These are phyloP conservation scores for Combretum micranthum DNA, from an alignment of 345 rosid genomes.

Conservation along the genomic window DNA sequence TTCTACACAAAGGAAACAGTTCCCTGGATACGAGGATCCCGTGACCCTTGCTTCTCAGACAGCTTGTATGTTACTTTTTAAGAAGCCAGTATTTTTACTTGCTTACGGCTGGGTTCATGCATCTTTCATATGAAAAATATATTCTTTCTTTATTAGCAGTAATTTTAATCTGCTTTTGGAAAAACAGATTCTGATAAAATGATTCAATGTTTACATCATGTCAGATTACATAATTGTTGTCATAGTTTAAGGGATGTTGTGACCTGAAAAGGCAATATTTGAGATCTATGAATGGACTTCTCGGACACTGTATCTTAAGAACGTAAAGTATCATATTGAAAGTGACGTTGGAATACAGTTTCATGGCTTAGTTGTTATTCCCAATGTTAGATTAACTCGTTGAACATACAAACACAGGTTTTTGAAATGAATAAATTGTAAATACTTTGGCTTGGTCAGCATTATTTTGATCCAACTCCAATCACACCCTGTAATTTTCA, in stretches of 20 bases:
- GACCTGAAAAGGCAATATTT: background rate
- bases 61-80: slow-evolving; percentile 46
- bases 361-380: no score
- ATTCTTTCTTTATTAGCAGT: background rate
- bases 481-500: no score
- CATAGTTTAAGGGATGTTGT: background rate
- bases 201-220: background rate
- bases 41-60: slow-evolving; percentile 81
- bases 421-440: no score
- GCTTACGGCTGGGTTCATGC: background rate
- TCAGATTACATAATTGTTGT: background rate
- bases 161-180: background rate
- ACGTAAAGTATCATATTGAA: no score
- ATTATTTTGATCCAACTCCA: no score
- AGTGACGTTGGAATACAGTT: no score
- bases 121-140: background rate
- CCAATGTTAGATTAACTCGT: no score
- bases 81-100: background rate
- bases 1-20: slow-evolving; percentile 58
- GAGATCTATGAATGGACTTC: no score
- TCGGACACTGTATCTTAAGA: no score
- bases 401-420: no score
- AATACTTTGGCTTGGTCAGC: no score
- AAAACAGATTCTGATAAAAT: no score
- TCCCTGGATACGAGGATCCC: slow-evolving; percentile 87